Conservation (phyloP, 2,329 filamentous ascomycete species). For the Beauveria rudraprayagi region DNA sequence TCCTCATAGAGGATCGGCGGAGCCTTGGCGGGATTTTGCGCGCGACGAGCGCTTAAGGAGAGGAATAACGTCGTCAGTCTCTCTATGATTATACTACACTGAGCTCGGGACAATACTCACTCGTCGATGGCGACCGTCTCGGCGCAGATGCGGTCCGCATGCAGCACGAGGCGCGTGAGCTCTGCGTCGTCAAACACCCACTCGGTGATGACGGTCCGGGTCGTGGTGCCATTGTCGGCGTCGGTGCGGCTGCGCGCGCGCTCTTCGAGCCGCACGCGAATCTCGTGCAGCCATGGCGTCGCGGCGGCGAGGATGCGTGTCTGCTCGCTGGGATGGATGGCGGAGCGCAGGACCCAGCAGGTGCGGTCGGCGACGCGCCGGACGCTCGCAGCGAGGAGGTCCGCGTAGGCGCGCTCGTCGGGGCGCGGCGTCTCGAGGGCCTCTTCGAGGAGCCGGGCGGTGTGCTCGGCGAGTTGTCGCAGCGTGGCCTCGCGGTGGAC, state of each 20-base stretch:
- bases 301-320: background rate
- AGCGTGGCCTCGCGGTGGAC: constrained; percentile 1
- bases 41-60: background rate
- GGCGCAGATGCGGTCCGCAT: background rate
- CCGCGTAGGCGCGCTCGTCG: constrained; percentile 3
- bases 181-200: background rate
- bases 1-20: constrained; percentile 4
- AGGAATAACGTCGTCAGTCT: background rate
- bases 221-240: background rate
- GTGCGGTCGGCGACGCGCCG: background rate
- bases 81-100: too few relatives aligned
- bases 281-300: background rate
- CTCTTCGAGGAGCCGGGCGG: background rate
- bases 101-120: background rate
- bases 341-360: background rate
- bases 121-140: background rate
- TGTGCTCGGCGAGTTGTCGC: background rate
- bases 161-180: background rate
- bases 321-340: constrained; percentile 1
- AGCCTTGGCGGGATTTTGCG: background rate
- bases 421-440: background rate
- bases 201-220: background rate
- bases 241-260: background rate
- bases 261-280: background rate
- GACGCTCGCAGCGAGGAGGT: constrained; percentile 2